phyloP scores from a whole-genome alignment of 2,329 filamentous ascomycete genomes.

The Neofusicoccum cordaticola region DNA sequence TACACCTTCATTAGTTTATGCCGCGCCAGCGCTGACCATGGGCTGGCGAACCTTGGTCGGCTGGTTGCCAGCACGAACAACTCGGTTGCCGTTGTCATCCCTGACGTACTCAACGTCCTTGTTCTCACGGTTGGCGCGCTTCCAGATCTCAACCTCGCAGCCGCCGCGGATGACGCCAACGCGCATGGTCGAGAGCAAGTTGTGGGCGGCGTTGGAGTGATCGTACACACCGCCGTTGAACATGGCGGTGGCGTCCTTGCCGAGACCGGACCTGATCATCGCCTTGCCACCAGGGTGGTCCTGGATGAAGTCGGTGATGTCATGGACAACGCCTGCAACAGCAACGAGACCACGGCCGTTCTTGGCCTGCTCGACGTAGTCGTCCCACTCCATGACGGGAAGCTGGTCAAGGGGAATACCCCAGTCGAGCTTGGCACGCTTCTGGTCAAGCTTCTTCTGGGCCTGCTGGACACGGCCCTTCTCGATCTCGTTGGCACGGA shows the following conservation, averaged over 20 bases:
- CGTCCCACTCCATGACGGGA: constrained; percentile 45
- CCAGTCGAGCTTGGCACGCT: constrained; percentile 43
- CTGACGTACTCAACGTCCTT: constrained; percentile 78
- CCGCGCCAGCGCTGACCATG: constrained; percentile 78
- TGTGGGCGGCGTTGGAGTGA: constrained; percentile 43
- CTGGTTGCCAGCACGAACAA: constrained; percentile 82
- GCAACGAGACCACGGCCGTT: constrained; percentile 42
- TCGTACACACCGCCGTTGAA: constrained; percentile 45
- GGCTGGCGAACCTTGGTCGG: constrained; percentile 80
- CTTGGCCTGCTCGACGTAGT: constrained; percentile 42
- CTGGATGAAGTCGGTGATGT: constrained; percentile 42
- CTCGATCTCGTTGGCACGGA: constrained; percentile 45
- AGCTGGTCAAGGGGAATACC: constrained; percentile 43
- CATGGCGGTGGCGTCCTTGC: constrained; percentile 45
- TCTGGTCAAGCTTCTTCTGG: constrained; percentile 47
- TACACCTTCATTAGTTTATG: constrained; percentile 46
- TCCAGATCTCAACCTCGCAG: constrained; percentile 45
- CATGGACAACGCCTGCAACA: constrained; percentile 43
- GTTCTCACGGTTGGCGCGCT: constrained; percentile 43
- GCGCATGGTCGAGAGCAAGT: constrained; percentile 43
- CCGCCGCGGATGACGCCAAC: constrained; percentile 44
- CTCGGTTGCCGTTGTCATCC: constrained; percentile 75
- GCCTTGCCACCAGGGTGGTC: constrained; percentile 45
- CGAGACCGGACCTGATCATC: constrained; percentile 41
- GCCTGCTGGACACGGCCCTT: constrained; percentile 45